A percentile compares a stretch with the other conserved stretches of the same genome.
Evolutionary conservation across 1,139 yeast genomes (phyloP).

Genomic region (Pichia inconspicua): DNA sequence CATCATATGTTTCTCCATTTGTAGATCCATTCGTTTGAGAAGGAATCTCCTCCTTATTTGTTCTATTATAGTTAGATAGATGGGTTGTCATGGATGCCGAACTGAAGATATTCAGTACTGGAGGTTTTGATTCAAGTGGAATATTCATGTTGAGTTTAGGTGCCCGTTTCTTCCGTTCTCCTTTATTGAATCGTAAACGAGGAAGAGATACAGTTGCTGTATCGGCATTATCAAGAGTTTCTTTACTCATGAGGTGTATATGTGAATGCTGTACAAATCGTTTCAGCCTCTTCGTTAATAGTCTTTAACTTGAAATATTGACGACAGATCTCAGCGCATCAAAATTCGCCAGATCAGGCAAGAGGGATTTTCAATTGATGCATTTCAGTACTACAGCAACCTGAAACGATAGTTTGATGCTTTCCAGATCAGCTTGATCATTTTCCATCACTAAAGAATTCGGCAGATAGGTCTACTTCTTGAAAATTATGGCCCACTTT

Average conservation of each 20-base stretch:
- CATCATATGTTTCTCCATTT: neutral
- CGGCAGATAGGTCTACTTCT: no score
- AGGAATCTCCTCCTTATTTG: neutral
- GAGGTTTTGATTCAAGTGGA: slow-evolving; percentile 4
- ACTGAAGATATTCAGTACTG: slow-evolving; percentile 3
- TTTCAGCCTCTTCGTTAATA: neutral
- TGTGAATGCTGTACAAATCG: no score
- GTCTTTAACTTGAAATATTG: no score
- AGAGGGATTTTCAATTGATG: no score
- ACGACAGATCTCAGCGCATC: no score
- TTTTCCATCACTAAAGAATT: no score
- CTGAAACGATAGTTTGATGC: no score
- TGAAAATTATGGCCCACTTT: neutral
- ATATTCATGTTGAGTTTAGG: slow-evolving; percentile 12
- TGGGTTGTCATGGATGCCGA: neutral
- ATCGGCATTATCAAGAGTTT: neutral
- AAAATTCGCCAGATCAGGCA: no score
- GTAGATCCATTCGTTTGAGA: neutral
- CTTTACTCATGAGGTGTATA: neutral
- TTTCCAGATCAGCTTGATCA: no score
- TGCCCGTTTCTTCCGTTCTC: slow-evolving; percentile 10
- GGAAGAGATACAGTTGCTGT: slow-evolving; percentile 3
- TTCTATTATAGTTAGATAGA: neutral
- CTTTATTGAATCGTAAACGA: slow-evolving; percentile 7
- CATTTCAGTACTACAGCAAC: no score